Evolutionary conservation across 2,329 filamentous ascomycete species (phyloP), one percentile per base, ranked within the genome.

Genomic region (Phaeosphaeria sp.): DNA sequence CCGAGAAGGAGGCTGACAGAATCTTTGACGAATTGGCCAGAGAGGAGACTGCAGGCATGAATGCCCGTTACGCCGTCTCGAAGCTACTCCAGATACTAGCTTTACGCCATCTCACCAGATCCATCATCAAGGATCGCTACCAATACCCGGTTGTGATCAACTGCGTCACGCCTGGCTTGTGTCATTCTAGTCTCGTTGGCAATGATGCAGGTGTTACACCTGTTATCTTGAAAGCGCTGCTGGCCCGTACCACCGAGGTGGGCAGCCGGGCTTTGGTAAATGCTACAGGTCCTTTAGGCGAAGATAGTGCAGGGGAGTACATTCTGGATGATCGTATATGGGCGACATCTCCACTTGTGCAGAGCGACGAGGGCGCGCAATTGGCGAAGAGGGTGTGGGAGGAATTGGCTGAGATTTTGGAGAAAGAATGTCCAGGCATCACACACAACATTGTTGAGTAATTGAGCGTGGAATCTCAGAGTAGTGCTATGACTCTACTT

Each of bases 251-350:
- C 6, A 73, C 72, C 0, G 77, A 79, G 56, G 75, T 76, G 7
- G 78, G 78, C 0, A 66, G 65, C 6, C 59, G 78, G n/a, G 78
- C 72, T 1, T 58, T 80, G 21, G 76, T 79, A 1, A 61, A 74
- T 56, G 76, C 71, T 20, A 1, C 75, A 68, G 6, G 48, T 66
- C 25, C 59, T 53, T 21, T 74, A 73, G 42, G 42, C n/a, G n/a
- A 44, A 0, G 41, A 52, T 3, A 69, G 74, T 49, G 73, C 61
- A 6, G 77, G 77, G 0, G 62, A 73, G 56, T 79, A 78, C 47
- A 53, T 79, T 22, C 69, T 64, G n/a, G 64, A 79, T 42, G 70
- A 65, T 36, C 41, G 60, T 44, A 60, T 76, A 5, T 58, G 56
- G 23, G 30, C 53, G 18, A 69, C 68, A n/a, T 63, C 70, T 3